A percentile compares a stretch with the other conserved stretches of the same genome.
Conservation (phyloP, 495 filamentous ascomycete species). For the Endocarpon pusillum region DNA sequence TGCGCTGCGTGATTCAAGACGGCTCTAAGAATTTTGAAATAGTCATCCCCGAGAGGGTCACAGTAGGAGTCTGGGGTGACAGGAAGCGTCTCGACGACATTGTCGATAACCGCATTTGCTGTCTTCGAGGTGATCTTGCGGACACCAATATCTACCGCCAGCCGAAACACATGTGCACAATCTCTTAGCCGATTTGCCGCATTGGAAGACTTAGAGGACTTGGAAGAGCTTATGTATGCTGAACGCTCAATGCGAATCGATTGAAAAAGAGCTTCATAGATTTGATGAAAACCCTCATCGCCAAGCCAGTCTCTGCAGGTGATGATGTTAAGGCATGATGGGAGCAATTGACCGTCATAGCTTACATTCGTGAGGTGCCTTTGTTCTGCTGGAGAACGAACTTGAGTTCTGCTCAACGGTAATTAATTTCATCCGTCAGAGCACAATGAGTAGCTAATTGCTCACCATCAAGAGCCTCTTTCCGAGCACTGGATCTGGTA, state of each 20-base stretch:
- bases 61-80: slow-evolving; percentile 41
- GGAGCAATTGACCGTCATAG: no score
- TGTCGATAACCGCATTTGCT: slow-evolving; percentile 57
- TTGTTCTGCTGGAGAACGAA: slow-evolving; percentile 45
- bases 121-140: slow-evolving; percentile 56
- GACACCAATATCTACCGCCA: slow-evolving; percentile 50
- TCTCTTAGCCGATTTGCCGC: slow-evolving; percentile 42
- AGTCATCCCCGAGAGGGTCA: slow-evolving; percentile 57
- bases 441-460: no score
- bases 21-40: slow-evolving; percentile 54
- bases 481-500: no score
- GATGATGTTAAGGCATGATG: slow-evolving; percentile 2
- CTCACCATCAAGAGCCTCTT: no score
- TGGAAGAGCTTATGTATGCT: slow-evolving; percentile 38
- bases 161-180: slow-evolving; percentile 55
- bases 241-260: slow-evolving; percentile 49
- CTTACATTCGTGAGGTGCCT: slow-evolving; percentile 38
- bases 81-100: slow-evolving; percentile 61
- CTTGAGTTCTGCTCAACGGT: slow-evolving; percentile 33
- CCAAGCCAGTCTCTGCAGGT: slow-evolving; percentile 31
- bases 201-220: slow-evolving; percentile 24
- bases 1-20: slow-evolving; percentile 58
- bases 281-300: slow-evolving; percentile 62
- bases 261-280: slow-evolving; percentile 68
- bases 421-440: no score